Evolutionary conservation across 345 rosid species (phyloP).

Genomic region (Sonneratia caseolaris): DNA sequence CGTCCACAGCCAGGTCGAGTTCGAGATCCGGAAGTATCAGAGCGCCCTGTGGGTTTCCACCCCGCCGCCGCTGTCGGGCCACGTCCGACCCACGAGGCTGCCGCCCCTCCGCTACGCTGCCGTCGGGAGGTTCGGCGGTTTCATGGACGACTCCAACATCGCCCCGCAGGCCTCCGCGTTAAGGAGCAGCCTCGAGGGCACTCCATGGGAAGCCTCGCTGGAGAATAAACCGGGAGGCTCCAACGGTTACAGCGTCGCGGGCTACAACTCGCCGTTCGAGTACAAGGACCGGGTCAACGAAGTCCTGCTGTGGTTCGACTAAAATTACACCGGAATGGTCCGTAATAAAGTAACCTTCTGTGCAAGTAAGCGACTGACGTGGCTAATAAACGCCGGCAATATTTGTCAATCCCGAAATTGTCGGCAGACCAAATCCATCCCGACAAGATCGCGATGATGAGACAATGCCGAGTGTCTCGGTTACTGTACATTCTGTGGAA

Average conservation of each 20-base stretch:
- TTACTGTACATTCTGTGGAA: no score
- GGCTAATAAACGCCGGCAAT: no score
- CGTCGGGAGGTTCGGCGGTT: slow-evolving; percentile 22
- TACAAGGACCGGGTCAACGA: slow-evolving; percentile 16
- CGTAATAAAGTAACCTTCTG: no score
- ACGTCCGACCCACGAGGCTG: slow-evolving; percentile 8
- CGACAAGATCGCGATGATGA: no score
- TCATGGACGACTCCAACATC: slow-evolving; percentile 13
- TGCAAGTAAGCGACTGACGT: no score
- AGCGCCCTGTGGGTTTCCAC: slow-evolving; percentile 1
- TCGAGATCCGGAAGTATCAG: slow-evolving; percentile 3
- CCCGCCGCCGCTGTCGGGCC: slow-evolving; percentile 7
- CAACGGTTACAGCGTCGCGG: slow-evolving; percentile 12
- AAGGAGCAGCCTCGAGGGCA: slow-evolving; percentile 12
- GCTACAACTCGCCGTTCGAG: slow-evolving; percentile 19
- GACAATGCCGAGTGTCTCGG: no score
- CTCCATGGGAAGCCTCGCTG: background rate
- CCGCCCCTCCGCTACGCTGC: slow-evolving; percentile 8
- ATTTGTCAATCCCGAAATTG: no score
- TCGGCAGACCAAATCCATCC: no score
- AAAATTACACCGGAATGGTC: background rate
- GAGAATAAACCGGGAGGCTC: background rate
- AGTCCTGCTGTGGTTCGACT: slow-evolving; percentile 14
- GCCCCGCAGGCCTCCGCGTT: slow-evolving; percentile 8
- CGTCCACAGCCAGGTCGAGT: background rate